These are phyloP conservation scores for Dissophora globulifera DNA, from an alignment of 192 early-diverging fungal genomes.

Conservation along the genomic window DNA sequence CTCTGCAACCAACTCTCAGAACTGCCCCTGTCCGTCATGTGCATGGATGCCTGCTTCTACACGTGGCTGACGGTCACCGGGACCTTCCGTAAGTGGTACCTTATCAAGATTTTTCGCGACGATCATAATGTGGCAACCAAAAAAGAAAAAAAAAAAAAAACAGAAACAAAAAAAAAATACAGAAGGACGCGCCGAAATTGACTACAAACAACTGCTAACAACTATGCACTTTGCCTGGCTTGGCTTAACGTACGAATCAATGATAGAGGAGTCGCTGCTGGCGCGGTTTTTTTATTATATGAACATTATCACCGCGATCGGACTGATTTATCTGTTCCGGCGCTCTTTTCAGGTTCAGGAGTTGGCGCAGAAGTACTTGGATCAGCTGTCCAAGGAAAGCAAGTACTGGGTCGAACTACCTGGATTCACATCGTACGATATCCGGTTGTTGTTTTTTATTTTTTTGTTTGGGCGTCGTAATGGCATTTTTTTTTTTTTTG, in stretches of 20 bases:
- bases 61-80: conserved; percentile 48
- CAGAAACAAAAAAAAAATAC: no score
- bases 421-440: conserved; percentile 23
- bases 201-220: no score
- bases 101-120: not conserved
- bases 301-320: conserved; percentile 47
- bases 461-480: no score
- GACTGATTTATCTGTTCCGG: conserved; percentile 31
- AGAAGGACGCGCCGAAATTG: no score
- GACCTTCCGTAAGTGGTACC: conserved; percentile 31
- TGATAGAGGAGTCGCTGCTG: conserved; percentile 38
- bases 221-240: no score
- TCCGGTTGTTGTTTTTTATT: not conserved
- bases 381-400: conserved; percentile 39
- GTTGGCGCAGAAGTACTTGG: conserved; percentile 28
- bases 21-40: conserved; percentile 35
- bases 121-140: no score
- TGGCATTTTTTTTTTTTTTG: no score
- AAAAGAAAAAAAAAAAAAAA: no score
- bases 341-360: conserved; percentile 36
- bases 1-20: conserved; percentile 39
- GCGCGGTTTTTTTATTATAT: conserved; percentile 49
- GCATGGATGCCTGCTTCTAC: conserved; percentile 40
- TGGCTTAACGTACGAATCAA: no score
- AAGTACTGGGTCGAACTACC: conserved; percentile 36